A percentile compares a stretch with the other conserved stretches of the same genome.
phyloP scores from a whole-genome alignment of 2,329 filamentous ascomycete genomes.

The Cercospora janseana region DNA sequence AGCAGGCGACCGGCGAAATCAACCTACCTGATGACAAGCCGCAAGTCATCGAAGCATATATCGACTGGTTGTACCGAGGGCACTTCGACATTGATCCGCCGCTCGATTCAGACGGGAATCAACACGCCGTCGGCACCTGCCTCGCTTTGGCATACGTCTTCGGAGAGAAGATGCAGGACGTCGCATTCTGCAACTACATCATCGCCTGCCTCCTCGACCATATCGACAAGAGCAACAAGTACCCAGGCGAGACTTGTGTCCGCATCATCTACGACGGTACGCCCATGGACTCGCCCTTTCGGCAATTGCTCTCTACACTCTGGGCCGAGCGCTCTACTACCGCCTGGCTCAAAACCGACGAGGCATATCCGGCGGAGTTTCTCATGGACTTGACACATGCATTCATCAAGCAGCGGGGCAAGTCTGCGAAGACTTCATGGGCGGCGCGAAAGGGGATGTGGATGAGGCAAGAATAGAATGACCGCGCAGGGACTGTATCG shows the following conservation, averaged over 20 bases:
- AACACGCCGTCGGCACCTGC: not conserved
- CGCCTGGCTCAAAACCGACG: not conserved
- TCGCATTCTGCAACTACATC: not conserved
- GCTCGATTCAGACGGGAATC: not conserved
- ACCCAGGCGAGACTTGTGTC: not conserved
- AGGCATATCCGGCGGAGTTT: conserved; percentile 8
- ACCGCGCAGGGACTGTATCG: no score
- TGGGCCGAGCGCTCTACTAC: not conserved
- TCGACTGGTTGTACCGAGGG: conserved; percentile 20
- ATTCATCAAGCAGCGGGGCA: not conserved
- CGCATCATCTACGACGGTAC: not conserved
- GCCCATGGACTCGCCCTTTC: not conserved
- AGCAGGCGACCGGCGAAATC: conserved; percentile 5
- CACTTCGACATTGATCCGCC: not conserved
- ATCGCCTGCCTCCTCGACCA: not conserved
- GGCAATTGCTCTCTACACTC: not conserved
- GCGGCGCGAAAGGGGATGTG: not conserved
- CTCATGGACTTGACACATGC: conserved; percentile 13
- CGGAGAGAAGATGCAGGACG: conserved; percentile 10
- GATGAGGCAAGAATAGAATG: not conserved
- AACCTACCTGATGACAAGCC: conserved; percentile 11
- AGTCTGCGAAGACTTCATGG: not conserved
- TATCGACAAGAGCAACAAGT: not conserved
- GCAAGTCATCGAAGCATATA: conserved; percentile 12
- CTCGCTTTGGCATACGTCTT: conserved; percentile 10